Evolutionary conservation across 2,329 filamentous ascomycete species (phyloP).

Genomic region (Hymenoscyphus linearis): DNA sequence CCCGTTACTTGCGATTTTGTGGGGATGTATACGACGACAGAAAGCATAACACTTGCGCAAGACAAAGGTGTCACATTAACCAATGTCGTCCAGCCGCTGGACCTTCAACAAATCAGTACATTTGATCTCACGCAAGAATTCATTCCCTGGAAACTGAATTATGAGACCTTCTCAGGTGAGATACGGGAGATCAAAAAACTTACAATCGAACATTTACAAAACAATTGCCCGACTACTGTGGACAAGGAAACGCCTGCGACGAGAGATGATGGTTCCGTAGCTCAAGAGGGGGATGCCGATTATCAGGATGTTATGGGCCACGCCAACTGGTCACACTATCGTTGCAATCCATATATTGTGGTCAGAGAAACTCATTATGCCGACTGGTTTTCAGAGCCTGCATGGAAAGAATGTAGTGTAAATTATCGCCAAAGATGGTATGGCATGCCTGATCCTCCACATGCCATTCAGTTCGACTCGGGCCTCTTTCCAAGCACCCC

Average conservation of each 20-base stretch:
- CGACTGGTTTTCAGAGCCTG: neutral
- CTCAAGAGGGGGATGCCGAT: neutral
- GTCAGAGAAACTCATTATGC: neutral
- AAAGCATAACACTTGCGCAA: no score
- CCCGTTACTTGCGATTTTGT: no score
- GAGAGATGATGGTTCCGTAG: neutral
- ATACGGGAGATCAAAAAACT: no score
- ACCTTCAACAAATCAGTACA: no score
- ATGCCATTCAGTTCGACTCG: neutral
- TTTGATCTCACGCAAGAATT: no score
- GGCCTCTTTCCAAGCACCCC: neutral
- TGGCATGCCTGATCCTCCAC: neutral
- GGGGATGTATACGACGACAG: no score
- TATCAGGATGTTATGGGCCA: neutral
- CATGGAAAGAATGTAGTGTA: neutral
- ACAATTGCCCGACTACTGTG: neutral
- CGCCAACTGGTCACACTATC: neutral
- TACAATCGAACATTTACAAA: neutral
- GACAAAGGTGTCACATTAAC: no score
- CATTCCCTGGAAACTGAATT: no score
- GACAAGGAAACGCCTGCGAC: neutral
- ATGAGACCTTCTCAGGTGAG: no score
- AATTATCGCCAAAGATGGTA: neutral
- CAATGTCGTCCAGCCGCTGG: no score
- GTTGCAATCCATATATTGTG: neutral